Conservation (phyloP, 495 filamentous ascomycete species). For the Stereocaulon alpinum region DNA sequence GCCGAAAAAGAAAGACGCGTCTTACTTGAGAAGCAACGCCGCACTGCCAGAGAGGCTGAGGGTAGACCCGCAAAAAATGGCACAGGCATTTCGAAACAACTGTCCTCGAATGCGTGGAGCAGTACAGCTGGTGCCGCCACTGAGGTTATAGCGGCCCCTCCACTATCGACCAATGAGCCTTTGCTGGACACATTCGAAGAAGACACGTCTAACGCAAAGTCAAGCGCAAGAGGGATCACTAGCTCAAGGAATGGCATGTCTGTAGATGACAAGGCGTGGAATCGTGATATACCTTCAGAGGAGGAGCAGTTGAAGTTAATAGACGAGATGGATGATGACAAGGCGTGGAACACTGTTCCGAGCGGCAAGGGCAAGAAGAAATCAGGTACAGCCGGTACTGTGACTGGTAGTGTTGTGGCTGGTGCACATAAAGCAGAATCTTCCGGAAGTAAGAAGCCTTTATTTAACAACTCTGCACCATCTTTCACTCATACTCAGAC, state of each 20-base stretch:
- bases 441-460: constrained; percentile 34
- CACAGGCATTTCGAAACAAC: constrained; percentile 45
- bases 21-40: constrained; percentile 67
- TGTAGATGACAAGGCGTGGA: constrained; percentile 33
- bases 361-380: constrained; percentile 52
- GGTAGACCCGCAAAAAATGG: constrained; percentile 67
- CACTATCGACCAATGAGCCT: constrained; percentile 32
- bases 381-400: constrained; percentile 24
- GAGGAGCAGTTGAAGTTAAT: constrained; percentile 75
- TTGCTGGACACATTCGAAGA: constrained; percentile 71
- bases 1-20: constrained; percentile 63
- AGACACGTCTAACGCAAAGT: constrained; percentile 28
- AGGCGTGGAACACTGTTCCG: constrained; percentile 66
- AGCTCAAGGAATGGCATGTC: not conserved
- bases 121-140: constrained; percentile 32
- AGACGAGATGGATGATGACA: constrained; percentile 43
- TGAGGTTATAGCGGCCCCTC: constrained; percentile 24
- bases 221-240: constrained; percentile 11
- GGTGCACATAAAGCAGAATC: constrained; percentile 21
- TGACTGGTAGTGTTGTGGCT: not conserved
- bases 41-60: constrained; percentile 67
- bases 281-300: constrained; percentile 57
- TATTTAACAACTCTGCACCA: not conserved
- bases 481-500: constrained; percentile 3
- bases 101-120: constrained; percentile 53